Base-by-base conservation (phyloP, 306 rosid species). In the Cicer chorassanicum region DNA sequence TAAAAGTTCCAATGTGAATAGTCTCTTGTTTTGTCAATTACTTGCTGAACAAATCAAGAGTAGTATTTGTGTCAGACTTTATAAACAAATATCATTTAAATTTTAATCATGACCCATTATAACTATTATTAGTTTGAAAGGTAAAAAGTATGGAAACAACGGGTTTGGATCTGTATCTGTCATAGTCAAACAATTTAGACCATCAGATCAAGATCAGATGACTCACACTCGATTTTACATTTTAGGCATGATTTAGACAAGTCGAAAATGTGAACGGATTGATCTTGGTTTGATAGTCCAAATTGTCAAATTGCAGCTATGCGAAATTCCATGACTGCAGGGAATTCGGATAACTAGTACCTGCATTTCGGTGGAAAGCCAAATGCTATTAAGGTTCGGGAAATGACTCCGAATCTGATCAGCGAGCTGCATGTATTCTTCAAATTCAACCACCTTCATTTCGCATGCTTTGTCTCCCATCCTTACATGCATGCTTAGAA, bases 281-380 rank as follows among this genome's bases (percentile, higher is more conserved):
- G 43, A 34, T 60, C 66, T 60, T 60, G 66, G 43, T 60, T 60
- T 2, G 44, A 60, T 60, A 60, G 19, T 60, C 43, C 3, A n/a
- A 60, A 34, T 60, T 60, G 66, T 60, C 9, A 12, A 60, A 60
- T 43, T 13, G 19, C 18, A 60, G 65, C 18, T 43, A 34, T 60
- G 66, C 2, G 0, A 15, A 6, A 60, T 60, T 59, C 65, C 42
- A 11, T 29, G 65, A 12, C 6, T 7, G 2, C 5, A 6, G 15
- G 42, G 9, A 6, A 13, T 12, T 60, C 43, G 0, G 43, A 34
- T 11, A 12, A 34, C 10, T 12, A 29, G 12, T 46, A 89, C 98
- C 96, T 90, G 95, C 94, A 92, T 90, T 87, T 92, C 98, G 0
- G 96, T 90, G 4, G 98, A 90, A 13, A 92, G 85, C 98, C 96